Base-by-base conservation (phyloP, 2,329 filamentous ascomycete species). In the Microdochium paspali region DNA sequence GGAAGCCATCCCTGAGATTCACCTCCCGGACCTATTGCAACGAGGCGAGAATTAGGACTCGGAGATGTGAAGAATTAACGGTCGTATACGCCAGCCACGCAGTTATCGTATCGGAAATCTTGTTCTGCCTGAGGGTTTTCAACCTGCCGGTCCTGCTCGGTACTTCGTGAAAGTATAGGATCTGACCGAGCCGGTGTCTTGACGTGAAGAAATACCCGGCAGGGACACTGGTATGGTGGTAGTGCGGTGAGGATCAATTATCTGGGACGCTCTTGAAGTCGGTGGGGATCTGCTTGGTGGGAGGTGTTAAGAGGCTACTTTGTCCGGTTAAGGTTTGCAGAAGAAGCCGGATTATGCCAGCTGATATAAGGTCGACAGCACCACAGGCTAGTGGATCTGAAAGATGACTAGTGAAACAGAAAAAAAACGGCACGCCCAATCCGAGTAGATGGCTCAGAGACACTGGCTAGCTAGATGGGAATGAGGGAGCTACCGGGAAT, bases 341-440 rank as follows among this genome's bases (percentile, higher is more conserved):
- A 12, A 21, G 79, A 54, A 12, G 4, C 5, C 35, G 13, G 15
- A 18, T 3, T 10, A 4, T 5, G 12, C 18, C 6, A 18, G n/a
- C n/a, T n/a, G 23, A 40, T 40, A 40, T 40, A 40, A 40, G 35
- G 6, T 40, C 35, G 35, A 18, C 4, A 21, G 35, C 35, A 40
- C 20, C 13, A 7, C 18, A 3, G 35, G 35, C 35, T 20, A 20
- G 35, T 40, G 35, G 35, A 40, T 20, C 35, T 21, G 13, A 40
- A 40, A 40, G 35, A 21, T 40, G 13, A 4, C 35, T 21, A 21
- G 18, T 21, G 35, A 40, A 15, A 20, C 15, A 21, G 23, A 35
- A 9, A 7, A 40, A 40, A 40, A 12, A 20, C 35, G 35, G 35
- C 15, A 18, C 35, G 35, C 15, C 35, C 35, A 18, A n/a, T 21